phyloP scores from a whole-genome alignment of 2,329 filamentous ascomycete species.

The Ascochyta lentis region DNA sequence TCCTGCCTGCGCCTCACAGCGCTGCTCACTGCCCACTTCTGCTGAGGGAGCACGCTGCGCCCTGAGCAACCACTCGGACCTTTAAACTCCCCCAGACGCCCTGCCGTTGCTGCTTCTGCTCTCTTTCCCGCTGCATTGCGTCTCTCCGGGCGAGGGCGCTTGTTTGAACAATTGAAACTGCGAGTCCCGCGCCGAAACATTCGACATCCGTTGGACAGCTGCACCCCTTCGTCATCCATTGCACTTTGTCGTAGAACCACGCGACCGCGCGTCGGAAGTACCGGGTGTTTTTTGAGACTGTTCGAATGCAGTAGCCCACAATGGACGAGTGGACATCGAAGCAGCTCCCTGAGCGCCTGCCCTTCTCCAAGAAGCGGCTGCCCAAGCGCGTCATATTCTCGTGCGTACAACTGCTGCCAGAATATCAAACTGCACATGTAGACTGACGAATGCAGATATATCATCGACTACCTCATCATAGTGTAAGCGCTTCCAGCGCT shows the following conservation, averaged over 20 bases:
- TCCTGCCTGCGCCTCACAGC: conserved; percentile 23
- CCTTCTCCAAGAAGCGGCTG: conserved; percentile 61
- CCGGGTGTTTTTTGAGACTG: conserved; percentile 15
- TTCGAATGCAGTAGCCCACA: conserved; percentile 30
- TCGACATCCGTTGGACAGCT: conserved; percentile 16
- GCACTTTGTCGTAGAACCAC: conserved; percentile 10
- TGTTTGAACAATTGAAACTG: conserved; percentile 24
- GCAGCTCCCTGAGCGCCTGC: conserved; percentile 55
- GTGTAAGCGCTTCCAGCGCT: conserved; percentile 51
- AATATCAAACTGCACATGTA: background rate
- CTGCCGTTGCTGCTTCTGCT: conserved; percentile 14
- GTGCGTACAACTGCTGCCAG: conserved; percentile 45
- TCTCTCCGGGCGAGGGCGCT: conserved; percentile 39
- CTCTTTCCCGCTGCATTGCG: conserved; percentile 28
- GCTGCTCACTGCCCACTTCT: conserved; percentile 16
- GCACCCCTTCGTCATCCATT: conserved; percentile 14
- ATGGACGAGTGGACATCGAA: conserved; percentile 48
- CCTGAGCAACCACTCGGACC: conserved; percentile 16
- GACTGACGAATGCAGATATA: conserved; percentile 55
- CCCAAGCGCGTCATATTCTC: conserved; percentile 60
- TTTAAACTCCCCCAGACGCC: conserved; percentile 17
- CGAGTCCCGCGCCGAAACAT: conserved; percentile 22
- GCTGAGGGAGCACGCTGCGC: conserved; percentile 20
- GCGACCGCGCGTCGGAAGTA: conserved; percentile 15
- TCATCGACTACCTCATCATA: conserved; percentile 66